Evolutionary conservation across 305 asterid genomes (phyloP).

Genomic region (Ajuga reptans): DNA sequence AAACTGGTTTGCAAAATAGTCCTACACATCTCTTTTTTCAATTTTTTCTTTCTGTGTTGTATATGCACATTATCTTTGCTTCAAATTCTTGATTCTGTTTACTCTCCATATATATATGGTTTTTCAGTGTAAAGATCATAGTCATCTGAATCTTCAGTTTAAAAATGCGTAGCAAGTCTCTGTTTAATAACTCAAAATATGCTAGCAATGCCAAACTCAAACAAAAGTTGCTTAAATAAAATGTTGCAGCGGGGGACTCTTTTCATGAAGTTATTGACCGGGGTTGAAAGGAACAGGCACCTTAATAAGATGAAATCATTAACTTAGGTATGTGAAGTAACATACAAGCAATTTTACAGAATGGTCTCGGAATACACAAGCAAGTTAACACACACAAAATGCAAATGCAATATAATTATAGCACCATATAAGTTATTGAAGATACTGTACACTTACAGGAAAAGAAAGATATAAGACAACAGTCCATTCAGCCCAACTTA

Average conservation of each 20-base stretch:
- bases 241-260: background rate
- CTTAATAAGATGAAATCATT: background rate
- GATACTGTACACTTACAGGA: slow-evolving; percentile 60
- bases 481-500: slow-evolving; percentile 92
- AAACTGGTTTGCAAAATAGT: background rate
- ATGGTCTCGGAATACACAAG: no score
- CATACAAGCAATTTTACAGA: no score
- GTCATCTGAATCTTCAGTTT: background rate
- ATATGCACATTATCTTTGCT: background rate
- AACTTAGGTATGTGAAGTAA: no score
- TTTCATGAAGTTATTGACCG: background rate
- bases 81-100: background rate
- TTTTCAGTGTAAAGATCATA: background rate
- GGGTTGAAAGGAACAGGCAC: background rate
- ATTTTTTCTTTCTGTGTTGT: background rate
- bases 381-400: no score
- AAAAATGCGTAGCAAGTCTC: background rate
- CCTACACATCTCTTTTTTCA: background rate
- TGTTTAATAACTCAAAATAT: background rate
- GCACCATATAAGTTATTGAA: background rate
- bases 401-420: no score
- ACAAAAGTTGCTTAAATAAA: background rate
- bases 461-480: slow-evolving; percentile 81
- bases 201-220: background rate
- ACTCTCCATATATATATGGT: background rate